Evolutionary conservation across 768 basidiomycete species (phyloP), one percentile per base, ranked within the genome.

Genomic region (Serendipita vermifera): DNA sequence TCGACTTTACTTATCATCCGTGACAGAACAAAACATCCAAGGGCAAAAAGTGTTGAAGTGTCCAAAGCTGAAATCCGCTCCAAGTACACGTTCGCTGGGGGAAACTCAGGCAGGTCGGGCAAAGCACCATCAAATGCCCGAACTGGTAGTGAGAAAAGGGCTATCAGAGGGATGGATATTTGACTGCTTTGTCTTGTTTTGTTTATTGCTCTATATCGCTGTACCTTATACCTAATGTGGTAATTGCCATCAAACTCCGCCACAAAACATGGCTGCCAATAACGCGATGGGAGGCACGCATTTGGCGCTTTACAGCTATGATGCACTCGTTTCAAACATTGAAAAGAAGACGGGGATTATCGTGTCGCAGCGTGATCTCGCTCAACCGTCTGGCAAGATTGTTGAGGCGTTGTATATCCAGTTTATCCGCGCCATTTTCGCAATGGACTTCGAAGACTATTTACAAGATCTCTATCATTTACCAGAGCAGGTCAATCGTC

Each of bases 331-430:
- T 6, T 22, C 9, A 7, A 51, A 51, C 46, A 51, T 51, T 22
- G 22, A 51, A 15, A 20, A 29, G 15, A 51, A 20, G 20, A 29
- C 31, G 4, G 46, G 46, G 17, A 29, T 51, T 29, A 29, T 29
- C 9, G 46, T 51, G 6, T 22, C 46, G 46, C 46, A 17, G 46
- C 46, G 46, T 51, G 46, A 51, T 51, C 46, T 51, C 27, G 46
- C 46, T 6, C 46, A 51, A 29, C 46, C 46, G n/a, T 26, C 27
- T 6, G 9, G 22, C 6, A 20, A 51, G 31, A 20, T 51, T 51
- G 46, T 51, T 51, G 46, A 51, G 46, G n/a, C 31, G 46, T 29
- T 51, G 15, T 51, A 51, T 26, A 29, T 51, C 22, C 24, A 51
- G 22, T 51, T 51, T 26, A 22, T 51, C 7, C 27, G 31, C 22